Evolutionary conservation across 352 stramenopile species (phyloP).

Genomic region (Pythium myriotylum): DNA sequence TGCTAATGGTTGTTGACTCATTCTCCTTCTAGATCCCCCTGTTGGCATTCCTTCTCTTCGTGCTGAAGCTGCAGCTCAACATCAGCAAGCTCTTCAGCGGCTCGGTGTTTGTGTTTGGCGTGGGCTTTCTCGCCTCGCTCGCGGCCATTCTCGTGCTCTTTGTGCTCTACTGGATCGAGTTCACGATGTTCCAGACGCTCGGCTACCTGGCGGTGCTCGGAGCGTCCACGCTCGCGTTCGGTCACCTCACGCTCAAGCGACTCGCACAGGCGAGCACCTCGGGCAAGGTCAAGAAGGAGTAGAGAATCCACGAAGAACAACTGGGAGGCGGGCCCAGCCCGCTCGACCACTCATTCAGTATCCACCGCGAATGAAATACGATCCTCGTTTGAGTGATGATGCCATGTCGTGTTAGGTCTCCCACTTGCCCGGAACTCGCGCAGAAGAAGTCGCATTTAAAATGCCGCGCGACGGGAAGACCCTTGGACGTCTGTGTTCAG

Average conservation of each 20-base stretch:
- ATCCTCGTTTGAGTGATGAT: conserved; percentile 3
- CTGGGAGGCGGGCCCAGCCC: neutral
- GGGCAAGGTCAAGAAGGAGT: conserved; percentile 68
- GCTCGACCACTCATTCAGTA: too few relatives aligned
- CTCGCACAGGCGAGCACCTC: conserved; percentile 46
- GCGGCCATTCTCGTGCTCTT: conserved; percentile 80
- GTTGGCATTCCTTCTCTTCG: conserved; percentile 61
- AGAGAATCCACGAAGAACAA: conserved; percentile 8
- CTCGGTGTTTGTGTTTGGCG: conserved; percentile 67
- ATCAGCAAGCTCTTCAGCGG: conserved; percentile 68
- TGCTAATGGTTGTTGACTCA: too few relatives aligned
- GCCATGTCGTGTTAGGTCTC: neutral
- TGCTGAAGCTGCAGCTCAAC: conserved; percentile 63
- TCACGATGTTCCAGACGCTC: conserved; percentile 88
- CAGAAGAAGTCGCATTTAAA: neutral
- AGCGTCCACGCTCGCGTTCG: conserved; percentile 57
- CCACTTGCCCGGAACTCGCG: neutral
- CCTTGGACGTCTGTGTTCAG: too few relatives aligned
- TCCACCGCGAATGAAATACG: neutral
- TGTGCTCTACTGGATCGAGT: conserved; percentile 84
- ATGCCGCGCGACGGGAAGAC: neutral
- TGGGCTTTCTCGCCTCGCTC: conserved; percentile 75
- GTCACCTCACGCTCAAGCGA: conserved; percentile 79
- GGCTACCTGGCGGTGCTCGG: conserved; percentile 71
- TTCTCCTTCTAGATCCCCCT: conserved; percentile 39